Evolutionary conservation across 345 rosid genomes (phyloP), one percentile per base, ranked within the genome.

Genomic region (Combretum micranthum): DNA sequence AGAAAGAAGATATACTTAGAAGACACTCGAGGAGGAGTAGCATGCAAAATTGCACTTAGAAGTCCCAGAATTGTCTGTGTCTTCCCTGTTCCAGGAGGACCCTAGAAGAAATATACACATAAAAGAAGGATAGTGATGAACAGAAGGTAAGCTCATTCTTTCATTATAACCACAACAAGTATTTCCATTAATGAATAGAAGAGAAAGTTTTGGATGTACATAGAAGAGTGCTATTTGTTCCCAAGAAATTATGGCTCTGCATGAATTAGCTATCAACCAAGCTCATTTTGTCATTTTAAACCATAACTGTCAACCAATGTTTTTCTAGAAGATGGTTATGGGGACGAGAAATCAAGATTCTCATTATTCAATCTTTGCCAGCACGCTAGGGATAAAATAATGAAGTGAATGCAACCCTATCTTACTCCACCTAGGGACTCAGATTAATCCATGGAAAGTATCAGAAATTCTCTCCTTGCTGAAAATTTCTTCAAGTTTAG

Each of bases 81-180:
- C 73, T 93, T 93, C 61, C 99, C 99, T 10, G 97, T 93, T 68
- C 99, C 99, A 57, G 99, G 99, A 42, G 99, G 99, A 13, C 99
- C 99, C 99, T 92, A 69, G 39, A 47, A 74, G 57, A 67, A 72
- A 69, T 22, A 15, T 53, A 56, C 19, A 57, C 20, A 42, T 62
- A 66, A 55, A 71, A 20, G 51, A 14, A n/a, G 50, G 44, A 18
- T 21, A 20, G 19, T 23, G 32, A n/a, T 42, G 5, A 62, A 44
- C 8, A 5, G n/a, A 17, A 56, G n/a, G n/a, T n/a, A n/a, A n/a
- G n/a, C n/a, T n/a, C n/a, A n/a, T n/a, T n/a, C n/a, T n/a, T n/a
- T n/a, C n/a, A n/a, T n/a, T n/a, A n/a, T n/a, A n/a, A n/a, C n/a
- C n/a, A n/a, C n/a, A n/a, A 6, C 39, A 5, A 55, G 11, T 16